Base-by-base conservation (phyloP, 2,329 filamentous ascomycete genomes). In the Reticulascus tulasneorum region DNA sequence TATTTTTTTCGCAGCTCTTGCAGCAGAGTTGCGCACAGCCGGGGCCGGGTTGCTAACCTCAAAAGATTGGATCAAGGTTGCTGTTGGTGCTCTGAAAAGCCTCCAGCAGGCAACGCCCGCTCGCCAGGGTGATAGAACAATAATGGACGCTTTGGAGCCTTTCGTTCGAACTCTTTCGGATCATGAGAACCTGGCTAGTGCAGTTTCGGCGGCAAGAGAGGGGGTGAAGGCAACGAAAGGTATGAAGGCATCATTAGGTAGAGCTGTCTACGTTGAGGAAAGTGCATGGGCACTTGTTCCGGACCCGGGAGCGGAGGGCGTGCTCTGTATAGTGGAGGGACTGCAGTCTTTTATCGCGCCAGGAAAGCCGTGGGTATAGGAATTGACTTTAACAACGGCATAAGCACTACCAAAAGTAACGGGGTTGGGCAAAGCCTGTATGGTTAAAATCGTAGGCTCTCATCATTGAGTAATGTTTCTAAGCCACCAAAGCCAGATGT, bases 221-320 rank as follows among this genome's bases (percentile, higher is more conserved):
- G 84, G 81, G 2, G 75, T 81, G 16, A 77, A 83, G 47, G 70
- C 73, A 6, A 89, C 84, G 17, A 86, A 82, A 60, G 76, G 74
- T 17, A 86, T 88, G 83, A 79, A 80, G 54, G 82, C 84, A 25
- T 83, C 75, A 50, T 59, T 89, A 27, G 84, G 84, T n/a, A 67
- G 84, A 34, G 75, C 79, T 4, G 83, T 87, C 7, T 88, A 89
- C 56, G 79, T 88, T 33, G 82, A 80, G 23, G 75, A 79, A 43
- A 74, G 67, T 62, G 81, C 79, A 23, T 85, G 69, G 67, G 76
- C 71, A 60, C 66, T 82, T 49, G 73, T 86, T n/a, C 82, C 84
- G 13, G 84, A 88, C 63, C 84, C 84, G 4, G 82, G 82, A 19
- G 82, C 82, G 6, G 58, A 60, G 49, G 63, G 62, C 1, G 38